These are phyloP conservation scores for Ceratocystiopsis minuta DNA, from an alignment of 2,329 filamentous ascomycete species.

Conservation along the genomic window DNA sequence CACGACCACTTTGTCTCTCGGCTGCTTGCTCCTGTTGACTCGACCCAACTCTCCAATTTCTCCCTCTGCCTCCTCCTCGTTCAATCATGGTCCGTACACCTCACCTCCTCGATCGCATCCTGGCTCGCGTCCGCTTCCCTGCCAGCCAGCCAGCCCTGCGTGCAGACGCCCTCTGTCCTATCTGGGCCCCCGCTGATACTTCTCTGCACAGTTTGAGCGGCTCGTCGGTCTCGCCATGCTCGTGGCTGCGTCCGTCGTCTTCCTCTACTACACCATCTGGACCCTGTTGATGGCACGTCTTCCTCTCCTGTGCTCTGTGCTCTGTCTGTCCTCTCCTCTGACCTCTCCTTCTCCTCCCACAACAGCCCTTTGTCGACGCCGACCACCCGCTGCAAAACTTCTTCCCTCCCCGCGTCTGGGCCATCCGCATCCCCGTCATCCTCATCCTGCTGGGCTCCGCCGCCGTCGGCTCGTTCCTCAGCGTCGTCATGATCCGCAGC, in stretches of 20 bases:
- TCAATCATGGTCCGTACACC: too few species aligned
- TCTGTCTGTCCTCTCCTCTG: not conserved
- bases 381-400: conserved; percentile 85
- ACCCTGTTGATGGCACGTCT: conserved; percentile 76
- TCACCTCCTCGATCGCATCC: too few species aligned
- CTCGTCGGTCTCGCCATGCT: conserved; percentile 51
- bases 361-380: conserved; percentile 86
- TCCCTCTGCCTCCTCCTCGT: too few species aligned
- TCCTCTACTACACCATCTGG: conserved; percentile 91
- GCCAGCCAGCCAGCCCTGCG: too few species aligned
- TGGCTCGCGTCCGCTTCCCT: too few species aligned
- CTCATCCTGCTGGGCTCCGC: conserved; percentile 80
- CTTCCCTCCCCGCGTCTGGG: conserved; percentile 96
- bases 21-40: too few species aligned
- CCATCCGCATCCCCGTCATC: conserved; percentile 94
- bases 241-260: conserved; percentile 45
- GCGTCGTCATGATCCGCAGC: conserved; percentile 96
- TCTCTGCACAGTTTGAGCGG: conserved; percentile 67
- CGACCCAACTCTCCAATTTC: too few species aligned
- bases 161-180: too few species aligned
- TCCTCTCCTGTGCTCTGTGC: too few species aligned
- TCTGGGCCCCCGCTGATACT: not conserved
- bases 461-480: conserved; percentile 89
- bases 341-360: conserved; percentile 1
- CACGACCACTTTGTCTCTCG: too few species aligned